Percentiles rank a stretch among this genome's conserved stretches.
Evolutionary conservation across 2,329 filamentous ascomycete genomes (phyloP).

Genomic region (Acrocalymma vagum): DNA sequence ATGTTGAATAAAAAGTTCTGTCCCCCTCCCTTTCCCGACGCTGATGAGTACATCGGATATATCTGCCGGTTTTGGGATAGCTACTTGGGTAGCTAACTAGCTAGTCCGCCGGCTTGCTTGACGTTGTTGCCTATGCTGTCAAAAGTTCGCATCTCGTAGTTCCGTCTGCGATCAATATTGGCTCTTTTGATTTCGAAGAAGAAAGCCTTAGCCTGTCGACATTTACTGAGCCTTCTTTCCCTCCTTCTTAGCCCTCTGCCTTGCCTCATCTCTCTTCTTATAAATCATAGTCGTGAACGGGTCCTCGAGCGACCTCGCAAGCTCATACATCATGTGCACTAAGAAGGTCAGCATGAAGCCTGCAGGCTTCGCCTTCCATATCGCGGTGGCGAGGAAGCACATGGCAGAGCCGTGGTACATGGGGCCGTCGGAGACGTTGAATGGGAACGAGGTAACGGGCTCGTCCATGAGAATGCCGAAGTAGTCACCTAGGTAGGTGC

Average conservation of each 20-base stretch:
- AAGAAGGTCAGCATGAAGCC: constrained; percentile 78
- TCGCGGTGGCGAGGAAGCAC: constrained; percentile 87
- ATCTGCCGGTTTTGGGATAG: too few species aligned
- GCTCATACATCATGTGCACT: constrained; percentile 79
- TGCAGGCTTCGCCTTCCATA: constrained; percentile 87
- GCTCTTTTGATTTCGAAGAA: too few species aligned
- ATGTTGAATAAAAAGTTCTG: too few species aligned
- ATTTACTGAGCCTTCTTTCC: constrained; percentile 5
- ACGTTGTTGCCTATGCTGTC: too few species aligned
- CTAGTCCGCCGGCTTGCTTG: too few species aligned
- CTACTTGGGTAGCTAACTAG: too few species aligned
- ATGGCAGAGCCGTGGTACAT: constrained; percentile 97
- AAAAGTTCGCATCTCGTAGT: too few species aligned
- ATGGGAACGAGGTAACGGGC: constrained; percentile 94
- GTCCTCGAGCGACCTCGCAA: constrained; percentile 88
- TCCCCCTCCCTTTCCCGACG: too few species aligned
- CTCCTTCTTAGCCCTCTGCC: constrained; percentile 51
- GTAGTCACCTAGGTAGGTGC: constrained; percentile 97
- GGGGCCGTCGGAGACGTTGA: constrained; percentile 87
- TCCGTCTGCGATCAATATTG: too few species aligned
- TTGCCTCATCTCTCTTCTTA: constrained; percentile 75
- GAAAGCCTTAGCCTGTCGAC: too few species aligned
- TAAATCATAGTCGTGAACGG: constrained; percentile 96
- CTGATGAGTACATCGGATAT: too few species aligned
- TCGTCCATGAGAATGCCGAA: constrained; percentile 98